Conservation (phyloP, 1,284 basidiomycete genomes). For the Cutaneotrichosporon cavernicola region DNA sequence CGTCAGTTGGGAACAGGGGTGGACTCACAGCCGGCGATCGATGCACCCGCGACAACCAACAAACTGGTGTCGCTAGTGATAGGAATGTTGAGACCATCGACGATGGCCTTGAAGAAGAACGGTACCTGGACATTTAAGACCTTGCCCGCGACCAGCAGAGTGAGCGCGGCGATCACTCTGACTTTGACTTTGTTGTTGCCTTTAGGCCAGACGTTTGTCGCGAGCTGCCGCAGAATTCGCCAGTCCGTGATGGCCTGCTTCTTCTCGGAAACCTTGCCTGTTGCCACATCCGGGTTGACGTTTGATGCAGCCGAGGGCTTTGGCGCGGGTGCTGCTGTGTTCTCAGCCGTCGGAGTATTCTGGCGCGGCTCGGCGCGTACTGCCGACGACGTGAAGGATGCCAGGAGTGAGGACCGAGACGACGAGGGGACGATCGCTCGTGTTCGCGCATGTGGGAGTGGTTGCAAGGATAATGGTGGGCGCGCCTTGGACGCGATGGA, state of each 20-base stretch:
- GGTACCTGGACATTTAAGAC: constrained; percentile 97
- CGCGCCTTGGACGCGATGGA: background rate
- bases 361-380: background rate
- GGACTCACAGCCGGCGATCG: constrained; percentile 82
- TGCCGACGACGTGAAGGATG: constrained; percentile 3
- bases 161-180: constrained; percentile 80
- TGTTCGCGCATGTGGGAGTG: background rate
- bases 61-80: constrained; percentile 75
- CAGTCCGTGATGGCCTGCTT: constrained; percentile 54
- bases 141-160: constrained; percentile 81
- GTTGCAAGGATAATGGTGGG: background rate
- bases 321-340: background rate
- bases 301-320: background rate
- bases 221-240: constrained; percentile 59
- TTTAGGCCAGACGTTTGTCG: constrained; percentile 62
- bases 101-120: constrained; percentile 86
- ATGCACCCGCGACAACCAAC: constrained; percentile 85
- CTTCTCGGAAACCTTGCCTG: constrained; percentile 22
- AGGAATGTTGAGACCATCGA: constrained; percentile 85
- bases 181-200: constrained; percentile 58
- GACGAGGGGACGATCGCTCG: background rate
- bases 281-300: constrained; percentile 22
- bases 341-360: background rate
- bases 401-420: background rate
- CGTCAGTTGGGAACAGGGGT: background rate